Base-by-base conservation (phyloP, 2,329 filamentous ascomycete genomes). In the Neonectria ditissima region DNA sequence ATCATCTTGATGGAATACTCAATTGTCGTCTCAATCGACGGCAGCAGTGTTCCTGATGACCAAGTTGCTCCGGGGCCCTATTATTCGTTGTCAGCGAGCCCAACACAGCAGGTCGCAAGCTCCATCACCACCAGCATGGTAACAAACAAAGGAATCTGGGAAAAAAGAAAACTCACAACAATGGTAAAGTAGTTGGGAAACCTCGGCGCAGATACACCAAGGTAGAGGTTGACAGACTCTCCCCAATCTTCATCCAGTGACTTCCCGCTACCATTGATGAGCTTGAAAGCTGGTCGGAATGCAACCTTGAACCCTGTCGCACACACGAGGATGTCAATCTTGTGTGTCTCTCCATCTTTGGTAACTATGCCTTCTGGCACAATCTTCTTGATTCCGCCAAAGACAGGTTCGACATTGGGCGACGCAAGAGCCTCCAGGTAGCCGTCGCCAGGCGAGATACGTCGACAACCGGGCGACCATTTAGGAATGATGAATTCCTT, bases 151-250 rank as follows among this genome's bases (percentile, higher is more conserved):
- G n/a, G 1, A 4, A 10, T 2, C 16, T 22, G 9, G 10, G n/a
- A 7, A 39, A 55, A 20, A 14, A 30, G 2, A 20, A 20, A 13
- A 50, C 47, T 45, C 68, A 71, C 69, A 71, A 78, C 72, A 47
- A 76, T 73, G 7, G 73, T 76, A 54, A 77, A 78, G 58, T 77
- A 84, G 67, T 84, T 84, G 20, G 83, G 83, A 65, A 84, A 83
- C 2, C 80, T 77, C 0, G 81, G 77, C 6, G 80, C 80, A 0
- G 80, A 79, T 10, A 84, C 67, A 6, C 81, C 81, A 5, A 84
- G 70, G 71, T 86, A 86, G 5, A 77, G 78, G 30, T 78, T 75
- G 10, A 84, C 72, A 67, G 76, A 74, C 18, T 77, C 69, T 11
- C 75, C 74, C 82, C 82, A 85, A 22, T 79, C 75, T 56, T 83